These are phyloP conservation scores for Acer yangbiense DNA, from an alignment of 345 rosid species.

Conservation along the genomic window DNA sequence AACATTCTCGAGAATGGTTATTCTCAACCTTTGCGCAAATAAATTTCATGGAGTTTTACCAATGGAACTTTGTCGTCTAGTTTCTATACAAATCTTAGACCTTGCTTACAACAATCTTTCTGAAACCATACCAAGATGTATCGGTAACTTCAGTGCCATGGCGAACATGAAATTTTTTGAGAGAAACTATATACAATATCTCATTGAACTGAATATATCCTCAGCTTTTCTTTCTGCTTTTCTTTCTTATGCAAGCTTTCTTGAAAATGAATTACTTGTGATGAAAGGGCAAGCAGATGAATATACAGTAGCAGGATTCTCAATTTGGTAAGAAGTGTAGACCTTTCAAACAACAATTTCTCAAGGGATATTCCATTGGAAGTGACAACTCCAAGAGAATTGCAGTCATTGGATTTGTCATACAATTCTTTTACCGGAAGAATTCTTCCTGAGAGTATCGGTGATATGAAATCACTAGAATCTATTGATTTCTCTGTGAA, in stretches of 20 bases:
- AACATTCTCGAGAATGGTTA: neutral
- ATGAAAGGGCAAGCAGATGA: neutral
- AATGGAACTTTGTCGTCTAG: neutral
- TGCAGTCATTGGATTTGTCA: neutral
- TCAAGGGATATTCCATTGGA: neutral
- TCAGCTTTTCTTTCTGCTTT: too few species aligned
- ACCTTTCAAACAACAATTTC: neutral
- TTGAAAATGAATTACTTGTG: neutral
- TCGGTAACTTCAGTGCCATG: conserved; percentile 5
- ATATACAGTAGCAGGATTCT: neutral
- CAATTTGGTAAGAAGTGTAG: conserved; percentile 4
- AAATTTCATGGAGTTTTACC: conserved; percentile 10
- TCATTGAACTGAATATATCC: neutral
- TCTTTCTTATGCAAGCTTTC: too few species aligned
- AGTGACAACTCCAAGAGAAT: neutral
- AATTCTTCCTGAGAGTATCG: neutral
- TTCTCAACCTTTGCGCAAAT: conserved; percentile 12
- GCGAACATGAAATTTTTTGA: neutral
- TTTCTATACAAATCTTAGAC: conserved; percentile 3
- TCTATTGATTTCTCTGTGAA: neutral
- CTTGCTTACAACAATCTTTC: conserved; percentile 14
- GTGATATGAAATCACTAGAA: neutral
- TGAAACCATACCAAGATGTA: conserved; percentile 9
- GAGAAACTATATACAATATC: too few species aligned
- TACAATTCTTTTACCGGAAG: neutral